These are phyloP conservation scores for Poa pratensis DNA, from an alignment of 176 grass and related monocot species.

Conservation along the genomic window DNA sequence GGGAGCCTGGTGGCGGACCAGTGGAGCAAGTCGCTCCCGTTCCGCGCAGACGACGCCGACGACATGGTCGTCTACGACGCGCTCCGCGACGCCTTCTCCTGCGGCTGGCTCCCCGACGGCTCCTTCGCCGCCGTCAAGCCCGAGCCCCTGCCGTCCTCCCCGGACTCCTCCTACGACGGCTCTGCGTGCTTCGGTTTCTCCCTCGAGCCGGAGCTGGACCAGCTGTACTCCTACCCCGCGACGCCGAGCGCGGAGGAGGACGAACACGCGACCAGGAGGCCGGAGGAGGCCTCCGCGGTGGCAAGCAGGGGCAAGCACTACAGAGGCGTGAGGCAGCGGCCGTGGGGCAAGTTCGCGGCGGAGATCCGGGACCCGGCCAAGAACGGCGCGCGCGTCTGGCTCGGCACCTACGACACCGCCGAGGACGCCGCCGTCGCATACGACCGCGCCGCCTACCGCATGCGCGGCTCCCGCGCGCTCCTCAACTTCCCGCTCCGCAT, in stretches of 20 bases:
- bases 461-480: constrained; percentile 96
- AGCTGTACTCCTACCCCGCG: not conserved
- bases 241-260: not conserved
- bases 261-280: not conserved
- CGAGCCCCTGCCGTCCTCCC: constrained; percentile 45
- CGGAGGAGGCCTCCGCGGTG: not conserved
- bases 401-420: constrained; percentile 88
- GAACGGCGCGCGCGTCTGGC: constrained; percentile 95
- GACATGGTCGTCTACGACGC: constrained; percentile 89
- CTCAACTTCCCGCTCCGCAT: constrained; percentile 96
- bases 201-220: not conserved
- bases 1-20: constrained; percentile 68
- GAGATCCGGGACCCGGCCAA: constrained; percentile 96
- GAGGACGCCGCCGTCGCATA: constrained; percentile 93
- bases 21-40: constrained; percentile 76
- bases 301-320: constrained; percentile 66
- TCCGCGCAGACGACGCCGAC: constrained; percentile 78
- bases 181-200: not conserved
- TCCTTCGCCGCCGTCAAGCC: constrained; percentile 54
- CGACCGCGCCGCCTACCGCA: constrained; percentile 89
- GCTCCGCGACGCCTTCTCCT: constrained; percentile 73
- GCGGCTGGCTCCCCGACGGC: constrained; percentile 74
- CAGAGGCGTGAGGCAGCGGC: constrained; percentile 85
- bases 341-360: constrained; percentile 97
- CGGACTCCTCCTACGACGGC: constrained; percentile 10